phyloP scores from a whole-genome alignment of 2,329 filamentous ascomycete genomes.

The Ophiostoma sp. region DNA sequence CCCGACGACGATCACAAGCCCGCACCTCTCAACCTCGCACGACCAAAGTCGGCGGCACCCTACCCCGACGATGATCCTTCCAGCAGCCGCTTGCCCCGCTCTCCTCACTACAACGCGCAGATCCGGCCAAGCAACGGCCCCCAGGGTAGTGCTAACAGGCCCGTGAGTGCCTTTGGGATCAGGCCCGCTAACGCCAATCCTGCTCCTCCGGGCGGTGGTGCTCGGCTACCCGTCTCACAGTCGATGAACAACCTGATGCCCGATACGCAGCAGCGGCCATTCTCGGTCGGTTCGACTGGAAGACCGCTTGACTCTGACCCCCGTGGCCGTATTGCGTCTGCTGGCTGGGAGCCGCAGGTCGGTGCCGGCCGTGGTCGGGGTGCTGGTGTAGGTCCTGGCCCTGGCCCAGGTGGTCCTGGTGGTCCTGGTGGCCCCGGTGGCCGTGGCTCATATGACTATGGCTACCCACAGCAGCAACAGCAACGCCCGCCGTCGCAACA shows the following conservation, averaged over 20 bases:
- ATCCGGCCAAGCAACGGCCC: constrained; percentile 45
- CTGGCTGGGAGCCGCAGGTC: constrained; percentile 42
- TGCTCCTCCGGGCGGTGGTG: neutral
- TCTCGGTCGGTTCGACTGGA: constrained; percentile 26
- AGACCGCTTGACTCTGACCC: constrained; percentile 35
- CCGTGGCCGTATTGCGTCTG: constrained; percentile 41
- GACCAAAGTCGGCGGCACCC: constrained; percentile 45
- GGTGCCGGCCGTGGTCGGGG: constrained; percentile 33
- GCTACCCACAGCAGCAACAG: constrained; percentile 23
- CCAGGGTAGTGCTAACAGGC: constrained; percentile 40
- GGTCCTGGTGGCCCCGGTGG: constrained; percentile 19
- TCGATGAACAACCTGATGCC: constrained; percentile 42
- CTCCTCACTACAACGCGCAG: constrained; percentile 43
- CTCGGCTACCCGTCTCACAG: constrained; percentile 39
- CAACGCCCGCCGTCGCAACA: constrained; percentile 12
- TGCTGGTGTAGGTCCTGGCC: constrained; percentile 32
- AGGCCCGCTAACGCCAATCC: constrained; percentile 38
- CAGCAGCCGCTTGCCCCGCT: constrained; percentile 31
- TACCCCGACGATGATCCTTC: constrained; percentile 50
- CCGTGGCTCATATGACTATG: constrained; percentile 27
- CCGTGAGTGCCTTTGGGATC: constrained; percentile 50
- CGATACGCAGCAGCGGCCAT: constrained; percentile 32
- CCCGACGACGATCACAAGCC: constrained; percentile 60
- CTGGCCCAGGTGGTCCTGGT: neutral
- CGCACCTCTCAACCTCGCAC: constrained; percentile 40